phyloP scores from a whole-genome alignment of 1,284 basidiomycete genomes.

The Puccinia triticina region DNA sequence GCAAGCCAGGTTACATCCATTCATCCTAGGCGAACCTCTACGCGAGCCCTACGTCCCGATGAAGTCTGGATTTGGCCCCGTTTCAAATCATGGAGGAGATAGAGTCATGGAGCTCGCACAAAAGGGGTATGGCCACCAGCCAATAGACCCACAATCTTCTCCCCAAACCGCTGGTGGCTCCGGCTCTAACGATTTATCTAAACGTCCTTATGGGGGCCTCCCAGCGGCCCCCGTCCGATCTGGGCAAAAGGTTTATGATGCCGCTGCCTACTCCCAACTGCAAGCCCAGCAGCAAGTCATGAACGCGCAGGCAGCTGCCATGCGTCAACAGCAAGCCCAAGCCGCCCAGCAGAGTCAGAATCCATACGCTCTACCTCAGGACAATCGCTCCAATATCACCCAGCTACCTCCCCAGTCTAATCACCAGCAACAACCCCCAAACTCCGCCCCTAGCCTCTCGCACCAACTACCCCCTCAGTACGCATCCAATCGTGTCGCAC shows the following conservation, averaged over 20 bases:
- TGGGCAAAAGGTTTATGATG: conserved; percentile 83
- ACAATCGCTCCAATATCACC: conserved; percentile 39
- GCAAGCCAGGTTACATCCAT: conserved; percentile 92
- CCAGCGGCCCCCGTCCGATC: conserved; percentile 69
- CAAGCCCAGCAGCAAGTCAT: conserved; percentile 90
- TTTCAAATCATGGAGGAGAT: conserved; percentile 56
- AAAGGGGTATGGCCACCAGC: conserved; percentile 43
- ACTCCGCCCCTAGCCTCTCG: conserved; percentile 54
- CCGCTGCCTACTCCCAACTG: conserved; percentile 91
- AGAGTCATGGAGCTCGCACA: conserved; percentile 16
- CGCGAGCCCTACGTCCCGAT: conserved; percentile 64
- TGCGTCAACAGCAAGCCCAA: conserved; percentile 60
- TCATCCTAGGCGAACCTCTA: conserved; percentile 96
- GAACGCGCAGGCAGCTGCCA: conserved; percentile 68
- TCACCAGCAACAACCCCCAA: conserved; percentile 58
- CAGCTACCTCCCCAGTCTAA: conserved; percentile 58
- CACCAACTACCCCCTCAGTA: conserved; percentile 54
- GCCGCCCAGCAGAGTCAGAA: conserved; percentile 56
- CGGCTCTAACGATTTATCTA: conserved; percentile 63
- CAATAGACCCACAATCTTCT: conserved; percentile 42
- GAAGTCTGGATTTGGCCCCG: conserved; percentile 56
- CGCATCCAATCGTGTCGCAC: conserved; percentile 45
- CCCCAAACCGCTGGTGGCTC: conserved; percentile 53
- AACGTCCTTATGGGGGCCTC: conserved; percentile 92
- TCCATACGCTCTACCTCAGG: conserved; percentile 54